Evolutionary conservation across 2,329 filamentous ascomycete species (phyloP), one percentile per base, ranked within the genome.

Genomic region (Curvularia lunata): DNA sequence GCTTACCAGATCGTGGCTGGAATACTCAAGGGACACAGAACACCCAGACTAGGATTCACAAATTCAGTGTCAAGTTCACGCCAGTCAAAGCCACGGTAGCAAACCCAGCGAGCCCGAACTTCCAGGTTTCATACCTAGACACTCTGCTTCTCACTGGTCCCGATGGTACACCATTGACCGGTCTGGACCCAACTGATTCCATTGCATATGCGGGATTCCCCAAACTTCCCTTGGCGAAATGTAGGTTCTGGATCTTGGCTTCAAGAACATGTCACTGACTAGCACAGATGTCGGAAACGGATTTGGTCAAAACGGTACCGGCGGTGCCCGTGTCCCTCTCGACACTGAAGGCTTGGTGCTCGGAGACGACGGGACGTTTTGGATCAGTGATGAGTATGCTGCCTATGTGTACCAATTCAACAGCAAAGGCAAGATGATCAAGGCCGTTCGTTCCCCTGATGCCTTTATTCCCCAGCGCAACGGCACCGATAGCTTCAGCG

Each of bases 21-120:
- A 91, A 91, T 69, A 91, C 88, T 0, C 79, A 90, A 65, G 88
- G 8, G 64, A 91, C 88, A 0, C 73, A 88, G 18, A 90, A 90
- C 71, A 90, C 83, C 71, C 85, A 90, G 63, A 82, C 84, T 3
- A 83, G 89, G 32, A 81, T 92, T 27, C 89, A 92, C 74, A 88
- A 89, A 69, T 87, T 91, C 71, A 72, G 78, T 48, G 78, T 91
- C 47, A 81, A 80, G 1, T 83, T 91, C 66, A 84, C 81, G 0
- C 82, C 85, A 3, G 77, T 81, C 3, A 71, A 78, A 13, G 85
- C 86, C 2, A 85, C 84, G 0, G 75, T 81, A 1, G 74, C 77
- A 1, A 80, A 80, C 3, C 86, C 86, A 0, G 84, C 84, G 0
- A 67, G 74, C 0, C 85, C 86, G 1, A 91, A 91, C 64, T 75